Base-by-base conservation (phyloP, 768 basidiomycete genomes). In the Mycena metata region DNA sequence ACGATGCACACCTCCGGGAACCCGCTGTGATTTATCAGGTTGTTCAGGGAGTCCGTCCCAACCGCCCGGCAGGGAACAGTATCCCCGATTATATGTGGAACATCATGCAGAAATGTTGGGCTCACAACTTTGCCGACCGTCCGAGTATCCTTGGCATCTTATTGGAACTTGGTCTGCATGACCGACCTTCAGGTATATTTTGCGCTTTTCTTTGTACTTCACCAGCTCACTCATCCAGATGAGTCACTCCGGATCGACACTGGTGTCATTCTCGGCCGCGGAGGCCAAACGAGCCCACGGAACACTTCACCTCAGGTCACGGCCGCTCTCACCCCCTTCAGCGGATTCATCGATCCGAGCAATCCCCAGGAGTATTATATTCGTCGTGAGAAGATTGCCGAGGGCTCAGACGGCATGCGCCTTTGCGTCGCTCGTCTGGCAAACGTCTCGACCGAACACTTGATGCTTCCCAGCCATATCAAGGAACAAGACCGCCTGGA, bases 321-420 rank as follows among this genome's bases (percentile, higher is more conserved):
- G 2, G 75, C 78, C 0, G 75, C 80, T 15, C 74, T 86, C 35
- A 72, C 76, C 54, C 79, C 81, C 0, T 76, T 82, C 36, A 78
- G 73, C 17, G 74, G 76, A 13, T 84, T 83, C 70, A 83, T 89
- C 64, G 74, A 82, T 41, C 65, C 66, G n/a, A 66, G 79, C 26
- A 78, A 86, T 64, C 88, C 86, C 1, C 74, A 76, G 5, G 69
- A 76, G 19, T 76, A 79, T 19, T 89, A 84, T 72, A 74, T 76
- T 3, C 80, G 86, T 62, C 76, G 89, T 17, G 81, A 82, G 46
- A 86, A 88, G 73, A 83, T 89, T 13, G 88, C 85, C 2, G 83
- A 88, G 64, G 85, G 87, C 12, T 86, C 88, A 62, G 85, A 81
- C 47, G 88, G 87, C 43, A 86, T 87, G 11, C 39, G 39, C 36